Evolutionary conservation across 2,329 filamentous ascomycete genomes (phyloP), one percentile per base, ranked within the genome.

Genomic region (Cladosporium velox): DNA sequence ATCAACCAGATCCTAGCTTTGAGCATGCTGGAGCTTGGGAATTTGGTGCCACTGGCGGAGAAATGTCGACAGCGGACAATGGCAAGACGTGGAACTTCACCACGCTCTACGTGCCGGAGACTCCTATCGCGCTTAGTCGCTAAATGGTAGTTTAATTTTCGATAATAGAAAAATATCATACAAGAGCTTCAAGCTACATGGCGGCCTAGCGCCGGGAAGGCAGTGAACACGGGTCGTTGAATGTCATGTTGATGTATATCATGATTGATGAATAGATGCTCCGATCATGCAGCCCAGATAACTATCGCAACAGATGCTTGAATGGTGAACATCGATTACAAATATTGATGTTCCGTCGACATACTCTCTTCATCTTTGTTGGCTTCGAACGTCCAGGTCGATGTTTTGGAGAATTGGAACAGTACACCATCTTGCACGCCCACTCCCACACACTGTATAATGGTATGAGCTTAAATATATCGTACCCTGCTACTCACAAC

Each of bases 21-120:
- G 62, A 47, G 12, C 49, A 68, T 28, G 49, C 44, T 28, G 55
- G 67, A 34, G 60, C 44, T 30, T 66, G 67, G 67, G 32, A 58
- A 7, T 61, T 64, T 15, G 64, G 65, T 21, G 67, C 67, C 4
- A 67, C 64, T 21, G 64, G 64, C 41, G 66, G 66, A 28, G 47
- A 38, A 8, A 67, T 67, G 64, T 66, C 66, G n/a, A 66, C 66
- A 4, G 47, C 54, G 15, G 66, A 67, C 38, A n/a, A 34, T 12
- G 66, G 66, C 26, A 63, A 51, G 52, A 66, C 64, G 10, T 67
- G 66, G 64, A 65, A 64, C 28, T 66, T 66, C 34, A 66, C 64
- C 30, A 66, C 64, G 30, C 35, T 67, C 15, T 59, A 61, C 24
- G 54, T 67, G 15, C 64, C 64, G 14, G 44, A 63, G 49, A 63